Percentiles rank a stretch among this genome's conserved stretches.
phyloP scores from a whole-genome alignment of 2,329 filamentous ascomycete species.

The Zasmidium citrigriseum region DNA sequence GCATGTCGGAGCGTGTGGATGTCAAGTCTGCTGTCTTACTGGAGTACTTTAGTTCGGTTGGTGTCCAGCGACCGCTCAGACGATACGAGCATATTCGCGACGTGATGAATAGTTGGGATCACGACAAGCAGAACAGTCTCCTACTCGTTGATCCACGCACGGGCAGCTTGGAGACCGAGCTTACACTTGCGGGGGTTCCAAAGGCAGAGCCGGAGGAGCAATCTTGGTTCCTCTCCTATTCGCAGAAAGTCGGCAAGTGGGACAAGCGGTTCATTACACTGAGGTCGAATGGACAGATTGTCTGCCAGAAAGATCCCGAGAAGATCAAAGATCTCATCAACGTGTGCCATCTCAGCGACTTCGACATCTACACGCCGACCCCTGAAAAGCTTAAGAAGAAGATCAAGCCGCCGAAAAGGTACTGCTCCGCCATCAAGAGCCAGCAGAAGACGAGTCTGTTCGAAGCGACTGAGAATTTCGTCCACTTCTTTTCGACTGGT shows the following conservation, averaged over 20 bases:
- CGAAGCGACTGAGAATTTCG: constrained; percentile 77
- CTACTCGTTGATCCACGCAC: constrained; percentile 62
- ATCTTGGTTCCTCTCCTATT: constrained; percentile 75
- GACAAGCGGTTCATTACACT: constrained; percentile 79
- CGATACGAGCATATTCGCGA: constrained; percentile 85
- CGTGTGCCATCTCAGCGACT: constrained; percentile 86
- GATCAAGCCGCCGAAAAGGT: constrained; percentile 80
- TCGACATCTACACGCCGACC: constrained; percentile 83
- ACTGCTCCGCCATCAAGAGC: constrained; percentile 86
- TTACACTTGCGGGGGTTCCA: constrained; percentile 67
- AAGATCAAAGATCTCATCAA: constrained; percentile 66
- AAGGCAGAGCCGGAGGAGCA: constrained; percentile 65
- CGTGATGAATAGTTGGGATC: constrained; percentile 90
- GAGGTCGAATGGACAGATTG: constrained; percentile 69
- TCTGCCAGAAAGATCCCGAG: constrained; percentile 69
- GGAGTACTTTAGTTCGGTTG: constrained; percentile 74
- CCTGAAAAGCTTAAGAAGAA: constrained; percentile 66
- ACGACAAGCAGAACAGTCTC: constrained; percentile 74
- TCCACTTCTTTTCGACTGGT: constrained; percentile 87
- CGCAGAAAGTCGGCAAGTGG: constrained; percentile 82
- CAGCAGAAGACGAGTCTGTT: constrained; percentile 88
- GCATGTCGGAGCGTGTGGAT: constrained; percentile 65
- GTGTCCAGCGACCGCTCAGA: constrained; percentile 78
- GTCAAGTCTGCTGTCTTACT: constrained; percentile 68
- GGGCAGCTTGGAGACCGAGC: constrained; percentile 55